Base-by-base conservation (phyloP, 1,284 basidiomycete genomes). In the Ceratobasidium sp. region DNA sequence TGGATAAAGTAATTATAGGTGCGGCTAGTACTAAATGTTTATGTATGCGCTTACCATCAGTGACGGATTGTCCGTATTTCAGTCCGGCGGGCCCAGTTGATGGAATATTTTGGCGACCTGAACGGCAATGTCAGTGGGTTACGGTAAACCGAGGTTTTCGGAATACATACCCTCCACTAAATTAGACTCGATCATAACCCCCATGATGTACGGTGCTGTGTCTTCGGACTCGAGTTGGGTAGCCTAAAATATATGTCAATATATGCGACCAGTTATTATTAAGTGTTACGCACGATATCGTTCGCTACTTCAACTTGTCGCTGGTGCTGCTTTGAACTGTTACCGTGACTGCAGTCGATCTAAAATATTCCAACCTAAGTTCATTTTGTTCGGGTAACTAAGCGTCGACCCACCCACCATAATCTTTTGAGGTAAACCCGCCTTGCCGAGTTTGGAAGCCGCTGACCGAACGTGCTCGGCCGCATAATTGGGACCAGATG, bases 111-210 rank as follows among this genome's bases (percentile, higher is more conserved):
- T 98, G 96, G 50, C 93, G 89, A 33, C 93, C 93, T 81, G 47
- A 2, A 45, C 11, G 51, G 19, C 5, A 36, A 29, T 29, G 1
- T 50, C 1, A 45, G 44, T 53, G 31, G n/a, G n/a, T n/a, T n/a
- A n/a, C n/a, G n/a, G n/a, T n/a, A n/a, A 66, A 17, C 22, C 31
- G 8, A 29, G n/a, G 33, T 22, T 27, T 8, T 14, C 19, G 15
- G 24, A n/a, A 8, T 31, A 44, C 1, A 81, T 81, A 77, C 86
- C 86, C 79, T 96, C 97, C 60, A 94, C 89, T 75, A 99, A 87
- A 83, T 99, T 97, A 62, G 93, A 95, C 84, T 99, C 98, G 77
- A 99, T 88, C 98, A 99, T 99, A 76, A 98, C 96, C 75, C 97
- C 97, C 88, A 98, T 93, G 79, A 99, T 95, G 81, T 89, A 88